Base-by-base conservation (phyloP, 495 filamentous ascomycete species). In the Aspergillus leporis region DNA sequence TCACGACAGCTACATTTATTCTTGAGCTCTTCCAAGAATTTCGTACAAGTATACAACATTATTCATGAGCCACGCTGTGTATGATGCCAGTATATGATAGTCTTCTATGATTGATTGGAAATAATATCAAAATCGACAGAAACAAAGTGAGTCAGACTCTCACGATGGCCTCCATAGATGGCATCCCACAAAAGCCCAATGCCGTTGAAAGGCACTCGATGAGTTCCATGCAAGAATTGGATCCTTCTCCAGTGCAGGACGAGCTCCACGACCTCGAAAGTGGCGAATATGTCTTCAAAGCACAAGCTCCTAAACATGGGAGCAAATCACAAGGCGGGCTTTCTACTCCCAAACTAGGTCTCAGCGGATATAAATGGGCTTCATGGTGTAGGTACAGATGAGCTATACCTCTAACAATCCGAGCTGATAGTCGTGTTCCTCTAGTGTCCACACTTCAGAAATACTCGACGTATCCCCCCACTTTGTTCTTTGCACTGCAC, bases 381-480 rank as follows among this genome's bases (percentile, higher is more conserved):
- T 84, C 80, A 64, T 86, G 87, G 75, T 74, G 85, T 89, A 77
- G 31, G 79, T 69, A 45, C 36, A 40, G 25, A 64, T 58, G 51
- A 62, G 38, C 13, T 18, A 41, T 38, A 16, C n/a, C n/a, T 10
- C 21, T 25, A 2, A 34, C 21, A 46, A 31, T 25, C 7, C 8
- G 14, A 18, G 13, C 38, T 41, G 16, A 41, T 14, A n/a, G n/a
- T 28, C n/a, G 14, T 6, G 31, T 8, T n/a, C 10, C 18, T 54
- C 56, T 66, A 96, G 91, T 97, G 61, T 82, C 82, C 22, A 87
- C 89, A 47, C 76, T 93, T 30, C 93, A 96, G 68, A 86, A 82
- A 70, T 96, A 94, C 79, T 93, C 90, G 14, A 88, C 88, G 65
- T 96, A 96, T 72, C 86, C 89, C 40, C 92, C 96, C 69, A 87